Evolutionary conservation across 164 flowering plant genomes (phyloP), one percentile per base, ranked within the genome.

Genomic region (Magnolia officinalis): DNA sequence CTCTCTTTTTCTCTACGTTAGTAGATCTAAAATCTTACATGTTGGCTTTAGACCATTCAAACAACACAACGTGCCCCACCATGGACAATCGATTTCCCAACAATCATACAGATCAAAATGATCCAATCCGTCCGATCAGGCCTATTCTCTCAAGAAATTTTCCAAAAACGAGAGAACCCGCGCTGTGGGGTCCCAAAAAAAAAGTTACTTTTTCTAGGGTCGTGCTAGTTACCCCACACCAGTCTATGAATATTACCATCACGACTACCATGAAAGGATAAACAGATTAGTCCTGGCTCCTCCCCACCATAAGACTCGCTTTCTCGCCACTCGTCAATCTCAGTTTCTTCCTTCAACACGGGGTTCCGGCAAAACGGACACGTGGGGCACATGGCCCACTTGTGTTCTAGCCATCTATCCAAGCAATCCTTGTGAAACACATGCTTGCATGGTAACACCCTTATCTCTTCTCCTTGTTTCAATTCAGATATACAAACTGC

Each of bases 281-380:
- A 83, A 18, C 85, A 64, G 75, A 84, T 70, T 55, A 81, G 72
- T 8, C 75, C 59, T 19, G 78, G 21, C 66, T 84, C 86, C 31
- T 86, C 87, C 45, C 83, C 86, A 52, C 82, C 81, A 26, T 76
- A 84, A 49, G 66, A 80, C 69, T 83, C 82, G 2, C 76, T 76
- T 63, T 78, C 70, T 16, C 61, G 11, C 19, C 18, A 11, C 4
- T 55, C 61, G 18, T 55, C 61, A 2, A 55, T 16, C 18, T 8
- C 61, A 9, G 61, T 55, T 55, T 11, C 11, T 11, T 16, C 18
- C 13, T 82, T 70, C 80, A 81, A 50, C 63, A 84, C 86, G 24
- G 59, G 20, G 18, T 20, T 51, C 77, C 77, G 77, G 64, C 78
- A 76, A 18, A 63, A 8, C 6, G 74, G 78, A 14, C 78, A 76